A percentile compares a stretch with the other conserved stretches of the same genome.
Evolutionary conservation across 2,329 filamentous ascomycete genomes (phyloP).

Genomic region (Truncatella angustata): DNA sequence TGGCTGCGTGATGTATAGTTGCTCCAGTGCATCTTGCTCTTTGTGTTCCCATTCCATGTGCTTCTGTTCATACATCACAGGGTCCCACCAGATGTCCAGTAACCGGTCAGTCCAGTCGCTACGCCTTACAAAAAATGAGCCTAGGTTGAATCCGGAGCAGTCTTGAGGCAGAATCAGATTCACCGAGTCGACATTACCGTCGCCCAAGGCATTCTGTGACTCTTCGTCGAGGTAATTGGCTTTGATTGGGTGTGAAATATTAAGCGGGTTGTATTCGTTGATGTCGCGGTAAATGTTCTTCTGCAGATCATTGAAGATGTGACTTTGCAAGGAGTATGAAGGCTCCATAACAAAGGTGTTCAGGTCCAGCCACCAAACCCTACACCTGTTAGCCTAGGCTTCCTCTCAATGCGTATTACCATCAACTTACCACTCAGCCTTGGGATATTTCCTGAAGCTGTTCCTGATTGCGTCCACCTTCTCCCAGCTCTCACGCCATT

Average conservation of each 20-base stretch:
- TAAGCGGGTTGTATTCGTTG: constrained; percentile 92
- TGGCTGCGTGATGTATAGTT: constrained; percentile 85
- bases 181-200: constrained; percentile 74
- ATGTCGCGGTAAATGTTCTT: constrained; percentile 87
- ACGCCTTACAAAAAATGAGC: constrained; percentile 87
- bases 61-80: constrained; percentile 94
- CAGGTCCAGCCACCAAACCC: constrained; percentile 99
- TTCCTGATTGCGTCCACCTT: constrained; percentile 94
- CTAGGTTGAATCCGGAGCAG: constrained; percentile 93
- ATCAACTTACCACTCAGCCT: constrained; percentile 82
- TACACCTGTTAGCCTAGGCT: constrained; percentile 38
- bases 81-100: constrained; percentile 98
- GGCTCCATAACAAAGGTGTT: constrained; percentile 99
- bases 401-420: background rate
- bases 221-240: constrained; percentile 74
- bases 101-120: constrained; percentile 87
- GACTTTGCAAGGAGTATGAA: constrained; percentile 80
- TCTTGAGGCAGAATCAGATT: constrained; percentile 90
- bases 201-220: constrained; percentile 70
- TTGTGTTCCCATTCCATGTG: constrained; percentile 99
- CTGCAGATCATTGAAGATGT: constrained; percentile 81
- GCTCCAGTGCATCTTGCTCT: constrained; percentile 92
- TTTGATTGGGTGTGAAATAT: constrained; percentile 81
- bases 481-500: constrained; percentile 99
- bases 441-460: constrained; percentile 86